Base-by-base conservation (phyloP, 306 rosid species). In the Ochetophila trinervis region DNA sequence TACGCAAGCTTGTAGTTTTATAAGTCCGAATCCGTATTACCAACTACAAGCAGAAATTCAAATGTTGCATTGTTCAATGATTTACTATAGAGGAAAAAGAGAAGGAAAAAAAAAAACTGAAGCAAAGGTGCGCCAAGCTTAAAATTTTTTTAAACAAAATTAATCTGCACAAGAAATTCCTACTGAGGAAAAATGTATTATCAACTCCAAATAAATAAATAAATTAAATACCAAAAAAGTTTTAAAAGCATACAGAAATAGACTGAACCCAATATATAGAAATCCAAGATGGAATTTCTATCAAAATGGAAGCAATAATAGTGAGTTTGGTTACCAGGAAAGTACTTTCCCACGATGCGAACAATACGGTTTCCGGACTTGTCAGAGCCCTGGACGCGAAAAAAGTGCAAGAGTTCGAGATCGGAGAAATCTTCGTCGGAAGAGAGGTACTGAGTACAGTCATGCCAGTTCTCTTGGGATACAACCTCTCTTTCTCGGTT, bases 381-480 rank as follows among this genome's bases (percentile, higher is more conserved):
- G 72, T 89, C 97, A 42, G 72, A 63, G 74, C 99, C 99, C 63
- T 93, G 87, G 27, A 81, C 74, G 35, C 80, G 64, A 16, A 87
- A 68, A 79, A 93, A 89, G 36, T 86, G 96, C 67, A 93, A 65
- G 17, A 56, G 74, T 19, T 93, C 96, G 71, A 93, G 99, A 77
- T 93, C 99, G 49, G 91, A 89, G 80, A 93, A 93, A 69, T 93
- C 99, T 65, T 93, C 99, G 53, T 93, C 91, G 47, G 94, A 78
- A 53, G 68, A 69, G 34, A 85, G 92, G 68, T 71, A 27, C 60
- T 87, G 96, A 32, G 94, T 67, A 63, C 98, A 93, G 9, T 89
- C 97, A 49, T 93, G 89, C 94, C 90, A 93, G 2, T 52, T 84
- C 11, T 93, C 98, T 30, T 76, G 80, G 37, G 81, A 84, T 67